phyloP scores from a whole-genome alignment of 441 rosid species.

The Croton setiger region DNA sequence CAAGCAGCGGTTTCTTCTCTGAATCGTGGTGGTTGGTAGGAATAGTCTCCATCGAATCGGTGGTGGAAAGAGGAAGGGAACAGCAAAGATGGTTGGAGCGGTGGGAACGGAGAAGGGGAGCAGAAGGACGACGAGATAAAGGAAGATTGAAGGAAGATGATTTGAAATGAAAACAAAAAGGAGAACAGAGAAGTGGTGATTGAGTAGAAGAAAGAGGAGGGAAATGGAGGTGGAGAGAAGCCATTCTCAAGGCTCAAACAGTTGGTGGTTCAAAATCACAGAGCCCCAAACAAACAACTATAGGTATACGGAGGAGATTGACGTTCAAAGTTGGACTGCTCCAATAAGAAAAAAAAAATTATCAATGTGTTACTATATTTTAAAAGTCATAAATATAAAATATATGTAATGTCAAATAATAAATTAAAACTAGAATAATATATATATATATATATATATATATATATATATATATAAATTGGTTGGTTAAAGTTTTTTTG shows the following conservation, averaged over 20 bases:
- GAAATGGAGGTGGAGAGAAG: not conserved
- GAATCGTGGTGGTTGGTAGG: constrained; percentile 21
- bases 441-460: too few relatives aligned
- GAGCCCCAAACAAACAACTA: too few relatives aligned
- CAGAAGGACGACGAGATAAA: not conserved
- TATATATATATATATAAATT: too few relatives aligned
- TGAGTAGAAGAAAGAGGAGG: not conserved
- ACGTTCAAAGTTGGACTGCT: too few relatives aligned
- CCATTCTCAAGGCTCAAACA: not conserved
- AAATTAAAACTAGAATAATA: too few relatives aligned
- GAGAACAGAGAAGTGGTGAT: not conserved
- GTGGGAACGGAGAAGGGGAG: not conserved
- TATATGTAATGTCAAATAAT: too few relatives aligned
- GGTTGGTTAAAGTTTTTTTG: too few relatives aligned
- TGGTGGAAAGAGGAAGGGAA: not conserved
- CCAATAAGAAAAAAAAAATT: too few relatives aligned
- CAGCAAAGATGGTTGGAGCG: not conserved
- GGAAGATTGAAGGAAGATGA: not conserved
- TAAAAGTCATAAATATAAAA: too few relatives aligned
- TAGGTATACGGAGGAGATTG: too few relatives aligned
- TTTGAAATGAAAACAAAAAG: not conserved
- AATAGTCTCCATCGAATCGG: not conserved
- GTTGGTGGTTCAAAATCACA: not conserved
- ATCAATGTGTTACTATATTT: too few relatives aligned
- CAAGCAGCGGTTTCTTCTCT: constrained; percentile 54